These are phyloP conservation scores for Lecanoromycetidae sp. DNA, from an alignment of 2,329 filamentous ascomycete genomes.

Conservation along the genomic window DNA sequence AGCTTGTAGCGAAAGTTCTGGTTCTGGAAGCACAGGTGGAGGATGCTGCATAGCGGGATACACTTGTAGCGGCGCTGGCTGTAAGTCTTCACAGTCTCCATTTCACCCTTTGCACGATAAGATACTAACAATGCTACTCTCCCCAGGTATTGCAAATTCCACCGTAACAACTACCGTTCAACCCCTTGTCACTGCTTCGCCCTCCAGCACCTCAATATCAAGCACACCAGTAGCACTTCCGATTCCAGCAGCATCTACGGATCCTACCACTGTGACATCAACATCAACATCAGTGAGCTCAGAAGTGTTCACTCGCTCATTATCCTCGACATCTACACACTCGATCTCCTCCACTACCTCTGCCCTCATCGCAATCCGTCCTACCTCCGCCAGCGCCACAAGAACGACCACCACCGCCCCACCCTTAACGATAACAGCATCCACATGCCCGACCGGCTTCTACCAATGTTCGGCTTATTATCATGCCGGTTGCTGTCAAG, in stretches of 20 bases:
- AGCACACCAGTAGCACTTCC: too few relatives aligned
- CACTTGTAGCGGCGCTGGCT: conserved; percentile 44
- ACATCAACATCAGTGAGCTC: too few relatives aligned
- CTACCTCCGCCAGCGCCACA: conserved; percentile 28
- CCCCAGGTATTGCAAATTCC: conserved; percentile 18
- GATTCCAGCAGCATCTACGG: too few relatives aligned
- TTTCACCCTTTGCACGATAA: background rate
- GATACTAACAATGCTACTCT: conserved; percentile 14
- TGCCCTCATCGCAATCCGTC: conserved; percentile 19
- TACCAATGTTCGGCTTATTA: conserved; percentile 81
- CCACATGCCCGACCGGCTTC: conserved; percentile 71
- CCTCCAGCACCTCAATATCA: background rate
- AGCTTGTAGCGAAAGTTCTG: too few relatives aligned
- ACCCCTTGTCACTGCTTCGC: conserved; percentile 24
- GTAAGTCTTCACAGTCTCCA: conserved; percentile 27
- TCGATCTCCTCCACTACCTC: conserved; percentile 18
- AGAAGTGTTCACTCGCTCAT: too few relatives aligned
- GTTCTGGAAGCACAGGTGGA: conserved; percentile 42
- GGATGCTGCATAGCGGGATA: conserved; percentile 53
- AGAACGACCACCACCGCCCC: conserved; percentile 28
- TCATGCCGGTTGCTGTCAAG: conserved; percentile 74
- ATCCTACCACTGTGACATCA: too few relatives aligned
- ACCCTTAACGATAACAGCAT: conserved; percentile 22
- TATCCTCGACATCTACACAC: conserved; percentile 18
- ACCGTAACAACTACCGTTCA: conserved; percentile 21